Evolutionary conservation across 768 basidiomycete species (phyloP), one percentile per base, ranked within the genome.

Genomic region (Kwoniella bestiolae): DNA sequence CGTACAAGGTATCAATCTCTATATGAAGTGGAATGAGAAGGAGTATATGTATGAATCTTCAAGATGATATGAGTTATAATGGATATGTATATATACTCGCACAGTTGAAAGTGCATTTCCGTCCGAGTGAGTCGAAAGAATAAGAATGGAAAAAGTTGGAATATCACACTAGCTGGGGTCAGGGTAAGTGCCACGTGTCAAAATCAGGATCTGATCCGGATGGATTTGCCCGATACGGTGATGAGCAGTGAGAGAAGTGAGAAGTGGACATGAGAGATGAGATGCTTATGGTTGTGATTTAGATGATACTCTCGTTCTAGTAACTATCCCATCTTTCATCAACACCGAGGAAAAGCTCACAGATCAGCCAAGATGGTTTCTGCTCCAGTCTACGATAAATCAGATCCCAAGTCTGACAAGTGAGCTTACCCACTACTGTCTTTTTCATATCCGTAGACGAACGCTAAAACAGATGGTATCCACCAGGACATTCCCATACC

Each of bases 321-420:
- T 8, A 21, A 25, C 56, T 23, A 35, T 26, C 18, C 56, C 25
- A 41, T 9, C 21, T 57, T 14, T 34, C 56, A 21, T 41, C 25
- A 32, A 6, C 18, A 26, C 16, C 34, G 21, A 57, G 5, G n/a
- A 61, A 18, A 46, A 21, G 28, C 25, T 31, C 2, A 47, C 46
- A n/a, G 46, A n/a, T 6, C 6, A 34, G 52, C 18, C 32, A 76
- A 73, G 68, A 69, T 72, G 21, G 61, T 76, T 21, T 65, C 68
- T 16, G 74, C 72, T 21, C 74, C 74, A 51, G 66, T 76, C n/a
- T 68, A 45, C 47, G 74, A 76, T 62, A 76, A 73, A 57, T 71
- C 74, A 8, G 74, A 76, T 55, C 70, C 74, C 18, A 76, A 71
- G 41, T 23, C 46, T 16, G 66, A 71, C 34, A 65, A 68, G 74